Percentiles rank a stretch among this genome's conserved stretches.
phyloP scores from a whole-genome alignment of 208 protist genomes.

The Leishmania tropica region DNA sequence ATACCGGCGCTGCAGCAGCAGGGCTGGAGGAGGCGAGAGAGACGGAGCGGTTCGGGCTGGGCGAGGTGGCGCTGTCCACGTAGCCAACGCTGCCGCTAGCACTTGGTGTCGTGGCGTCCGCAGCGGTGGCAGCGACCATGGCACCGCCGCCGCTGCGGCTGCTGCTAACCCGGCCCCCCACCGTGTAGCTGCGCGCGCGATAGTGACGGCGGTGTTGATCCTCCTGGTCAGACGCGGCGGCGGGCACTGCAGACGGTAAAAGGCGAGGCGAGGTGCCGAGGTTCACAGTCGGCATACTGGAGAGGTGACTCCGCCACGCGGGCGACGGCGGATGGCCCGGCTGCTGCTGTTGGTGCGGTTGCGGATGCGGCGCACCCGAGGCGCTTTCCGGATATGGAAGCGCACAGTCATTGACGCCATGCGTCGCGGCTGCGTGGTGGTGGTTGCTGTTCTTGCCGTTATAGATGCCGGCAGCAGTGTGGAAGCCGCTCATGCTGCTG shows the following conservation, averaged over 20 bases:
- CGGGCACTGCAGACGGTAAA: background rate
- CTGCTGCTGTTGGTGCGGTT: background rate
- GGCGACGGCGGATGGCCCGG: background rate
- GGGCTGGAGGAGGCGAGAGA: conserved; percentile 8
- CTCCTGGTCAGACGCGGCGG: background rate
- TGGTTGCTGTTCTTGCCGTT: background rate
- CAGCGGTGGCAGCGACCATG: background rate
- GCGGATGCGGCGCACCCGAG: background rate
- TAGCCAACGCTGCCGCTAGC: background rate
- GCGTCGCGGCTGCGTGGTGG: background rate
- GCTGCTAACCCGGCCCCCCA: background rate
- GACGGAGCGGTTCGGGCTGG: conserved; percentile 9
- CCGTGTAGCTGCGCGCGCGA: conserved; percentile 24
- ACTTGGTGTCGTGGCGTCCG: conserved; percentile 1
- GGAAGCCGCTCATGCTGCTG: conserved; percentile 10
- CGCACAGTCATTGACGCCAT: background rate
- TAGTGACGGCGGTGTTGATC: background rate
- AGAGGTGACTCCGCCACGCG: conserved; percentile 1
- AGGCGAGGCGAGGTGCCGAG: background rate
- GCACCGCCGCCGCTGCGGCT: conserved; percentile 1
- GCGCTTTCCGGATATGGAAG: background rate
- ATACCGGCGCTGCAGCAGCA: background rate
- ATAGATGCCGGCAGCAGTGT: background rate
- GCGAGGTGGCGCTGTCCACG: background rate
- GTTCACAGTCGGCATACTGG: background rate